Evolutionary conservation across 176 grass and related monocot genomes (phyloP).

Genomic region (Aegilops bicornis): DNA sequence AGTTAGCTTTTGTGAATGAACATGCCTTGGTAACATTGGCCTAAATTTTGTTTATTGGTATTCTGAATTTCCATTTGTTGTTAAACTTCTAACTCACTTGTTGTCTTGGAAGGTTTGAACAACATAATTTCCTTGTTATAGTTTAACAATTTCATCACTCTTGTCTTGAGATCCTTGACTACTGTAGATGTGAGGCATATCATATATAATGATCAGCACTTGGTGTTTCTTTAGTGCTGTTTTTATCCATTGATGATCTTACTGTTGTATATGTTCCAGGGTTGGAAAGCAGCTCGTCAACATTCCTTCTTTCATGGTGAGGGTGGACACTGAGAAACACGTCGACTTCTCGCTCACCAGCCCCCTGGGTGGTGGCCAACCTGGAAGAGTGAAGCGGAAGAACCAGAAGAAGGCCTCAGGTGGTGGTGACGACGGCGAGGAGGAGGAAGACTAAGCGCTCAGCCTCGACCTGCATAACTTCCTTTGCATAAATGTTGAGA

Average conservation of each 20-base stretch:
- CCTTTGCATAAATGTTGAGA: neutral
- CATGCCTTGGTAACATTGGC: neutral
- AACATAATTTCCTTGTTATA: neutral
- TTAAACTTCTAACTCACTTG: neutral
- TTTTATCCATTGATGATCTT: neutral
- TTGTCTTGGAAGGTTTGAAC: neutral
- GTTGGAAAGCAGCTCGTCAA: conserved; percentile 69
- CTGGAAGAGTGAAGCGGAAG: conserved; percentile 71
- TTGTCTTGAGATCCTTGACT: neutral
- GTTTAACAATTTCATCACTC: neutral
- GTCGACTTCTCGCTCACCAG: conserved; percentile 30
- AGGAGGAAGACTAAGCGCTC: conserved; percentile 50
- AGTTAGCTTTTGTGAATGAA: neutral
- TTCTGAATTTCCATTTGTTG: neutral
- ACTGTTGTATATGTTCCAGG: conserved; percentile 26
- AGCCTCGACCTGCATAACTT: neutral
- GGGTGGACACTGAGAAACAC: conserved; percentile 73
- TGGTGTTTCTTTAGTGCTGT: neutral
- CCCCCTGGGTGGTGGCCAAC: conserved; percentile 53
- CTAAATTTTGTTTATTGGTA: too few species aligned
- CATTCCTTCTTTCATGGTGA: conserved; percentile 76
- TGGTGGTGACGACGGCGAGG: conserved; percentile 37
- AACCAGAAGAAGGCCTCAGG: conserved; percentile 60
- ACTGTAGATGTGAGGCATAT: neutral
- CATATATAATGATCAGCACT: neutral